Evolutionary conservation across 306 rosid genomes (phyloP), one percentile per base, ranked within the genome.

Genomic region (Elaeagnus macrophylla): DNA sequence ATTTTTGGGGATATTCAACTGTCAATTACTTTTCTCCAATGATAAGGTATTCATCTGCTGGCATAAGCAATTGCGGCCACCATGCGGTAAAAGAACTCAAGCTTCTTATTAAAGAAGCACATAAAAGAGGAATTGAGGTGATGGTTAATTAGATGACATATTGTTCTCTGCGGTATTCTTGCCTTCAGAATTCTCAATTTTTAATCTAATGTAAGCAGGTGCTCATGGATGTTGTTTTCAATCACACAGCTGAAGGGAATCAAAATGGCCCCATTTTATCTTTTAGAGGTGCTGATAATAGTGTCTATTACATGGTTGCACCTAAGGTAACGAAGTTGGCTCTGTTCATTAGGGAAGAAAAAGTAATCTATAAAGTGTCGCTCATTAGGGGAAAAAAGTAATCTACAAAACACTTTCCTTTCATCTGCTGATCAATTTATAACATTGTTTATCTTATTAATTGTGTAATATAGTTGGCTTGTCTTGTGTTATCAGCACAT

Each of bases 161-260:
- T 14, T 53, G 18, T 58, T 56, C 47, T 32, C 10, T 4, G 0
- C 13, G 37, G 40, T 54, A 48, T 37, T 41, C 53, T 39, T 6
- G 7, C 32, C 18, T 19, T 54, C 61, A 35, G 12, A 36, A 55
- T 39, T 56, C 56, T 67, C 52, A 39, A 50, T 70, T 25, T 46
- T 62, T 44, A 46, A 64, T 75, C 54, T 56, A 47, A 66, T 61
- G 32, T 57, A 49, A 70, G 62, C 83, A 91, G 99, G 99, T 91
- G 73, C 54, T 91, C 78, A 80, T 91, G 99, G 99, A 91, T 72
- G 95, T 91, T 17, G 95, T 91, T 64, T 91, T 91, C 75, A 91
- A 91, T 80, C 99, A 91, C 74, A 91, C 99, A 57, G 99, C 99
- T 37, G 99, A 91, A 79, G 96, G 96, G 74, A 91, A 91, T 80